phyloP scores from a whole-genome alignment of 345 rosid genomes.

The Aquilaria yunnanensis region DNA sequence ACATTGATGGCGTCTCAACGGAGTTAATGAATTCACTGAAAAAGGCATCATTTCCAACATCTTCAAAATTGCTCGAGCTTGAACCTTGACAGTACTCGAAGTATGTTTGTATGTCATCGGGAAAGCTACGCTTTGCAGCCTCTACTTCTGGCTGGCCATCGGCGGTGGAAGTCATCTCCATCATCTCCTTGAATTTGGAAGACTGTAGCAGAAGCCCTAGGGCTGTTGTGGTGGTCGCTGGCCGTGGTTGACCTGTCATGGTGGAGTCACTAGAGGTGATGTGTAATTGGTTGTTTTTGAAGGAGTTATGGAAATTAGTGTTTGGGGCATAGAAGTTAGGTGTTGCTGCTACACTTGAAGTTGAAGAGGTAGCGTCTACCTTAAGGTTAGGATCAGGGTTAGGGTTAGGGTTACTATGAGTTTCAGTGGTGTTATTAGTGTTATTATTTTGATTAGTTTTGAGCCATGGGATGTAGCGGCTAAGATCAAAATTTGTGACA shows the following conservation, averaged over 20 bases:
- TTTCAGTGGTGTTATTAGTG: neutral
- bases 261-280: neutral
- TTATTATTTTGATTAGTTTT: conserved; percentile 26
- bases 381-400: conserved; percentile 12
- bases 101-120: conserved; percentile 69
- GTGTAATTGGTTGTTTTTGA: conserved; percentile 1
- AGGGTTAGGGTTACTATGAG: conserved; percentile 9
- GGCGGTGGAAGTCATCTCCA: conserved; percentile 45
- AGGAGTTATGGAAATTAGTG: conserved; percentile 11
- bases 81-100: conserved; percentile 53
- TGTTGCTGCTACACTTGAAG: neutral
- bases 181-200: conserved; percentile 60
- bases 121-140: conserved; percentile 50
- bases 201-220: conserved; percentile 60
- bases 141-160: conserved; percentile 29
- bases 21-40: conserved; percentile 56
- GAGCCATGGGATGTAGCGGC: conserved; percentile 74
- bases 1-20: conserved; percentile 30
- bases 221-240: conserved; percentile 51
- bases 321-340: conserved; percentile 15
- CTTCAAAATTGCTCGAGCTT: conserved; percentile 30
- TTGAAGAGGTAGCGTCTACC: neutral
- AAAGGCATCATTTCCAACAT: conserved; percentile 37
- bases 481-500: conserved; percentile 88
- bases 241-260: conserved; percentile 10